Base-by-base conservation (phyloP, 2,329 filamentous ascomycete genomes). In the Scedosporium apiospermum region DNA sequence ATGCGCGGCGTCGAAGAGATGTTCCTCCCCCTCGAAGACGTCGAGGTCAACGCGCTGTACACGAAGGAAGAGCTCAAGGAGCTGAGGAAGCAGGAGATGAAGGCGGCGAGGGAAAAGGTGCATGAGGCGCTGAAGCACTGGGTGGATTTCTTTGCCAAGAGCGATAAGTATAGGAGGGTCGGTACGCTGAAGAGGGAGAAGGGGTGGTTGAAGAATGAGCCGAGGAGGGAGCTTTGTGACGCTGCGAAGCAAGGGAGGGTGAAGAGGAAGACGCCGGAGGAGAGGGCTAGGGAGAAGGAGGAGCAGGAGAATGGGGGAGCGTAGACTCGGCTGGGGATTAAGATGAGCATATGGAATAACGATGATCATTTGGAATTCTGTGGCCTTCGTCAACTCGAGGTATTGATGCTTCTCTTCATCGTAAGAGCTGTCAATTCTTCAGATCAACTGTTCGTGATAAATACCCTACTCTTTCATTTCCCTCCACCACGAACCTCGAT, bases 1-100 rank as follows among this genome's bases (percentile, higher is more conserved):
- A 77, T 97, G 73, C 84, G 90, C 65, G 95, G 95, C 57, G 88
- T 91, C 4, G 95, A 98, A 77, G 83, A 87, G 66, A 95, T 96
- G 84, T 98, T 86, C 75, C 72, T 93, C 7, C 86, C 86, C 1
- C 68, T 85, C 41, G 85, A 88, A 71, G 80, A 88, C 69, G 78
- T 81, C 0, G 78, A 80, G 62, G 81, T 89, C 27, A 89, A 93
- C 72, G 69, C 71, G 42, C 74, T 82, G 69, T 87, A 79, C 76
- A 77, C 75, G 42, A 77, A 82, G 18, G 80, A 78, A 14, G 80
- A 87, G 70, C 74, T 88, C 65, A 76, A 74, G 63, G 72, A 66
- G 42, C 64, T 85, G 63, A 82, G 84, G 65, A 82, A 83, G 68
- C 75, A 82, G 71, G 93, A 96, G 77, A 68, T 81, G 60, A 78